These are phyloP conservation scores for Begonia fuchsioides DNA, from an alignment of 306 rosid species.

Conservation along the genomic window DNA sequence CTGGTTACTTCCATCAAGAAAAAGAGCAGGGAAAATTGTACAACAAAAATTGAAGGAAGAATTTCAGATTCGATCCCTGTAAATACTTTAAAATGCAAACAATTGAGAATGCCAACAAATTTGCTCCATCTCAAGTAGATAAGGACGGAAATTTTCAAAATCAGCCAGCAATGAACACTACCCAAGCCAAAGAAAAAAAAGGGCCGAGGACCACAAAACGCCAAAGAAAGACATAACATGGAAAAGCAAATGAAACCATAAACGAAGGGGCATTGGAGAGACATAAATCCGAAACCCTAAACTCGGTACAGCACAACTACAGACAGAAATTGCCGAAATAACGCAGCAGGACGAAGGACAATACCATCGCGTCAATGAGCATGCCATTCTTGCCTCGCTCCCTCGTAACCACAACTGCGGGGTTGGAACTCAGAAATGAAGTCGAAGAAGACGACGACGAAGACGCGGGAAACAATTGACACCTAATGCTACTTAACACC, in stretches of 20 bases:
- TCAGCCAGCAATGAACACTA: too few relatives aligned
- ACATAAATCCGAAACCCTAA: not conserved
- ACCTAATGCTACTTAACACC: too few relatives aligned
- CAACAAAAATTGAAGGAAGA: not conserved
- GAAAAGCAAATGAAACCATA: not conserved
- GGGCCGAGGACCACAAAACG: too few relatives aligned
- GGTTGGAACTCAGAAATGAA: slow-evolving; percentile 20
- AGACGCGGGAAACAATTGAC: slow-evolving; percentile 21
- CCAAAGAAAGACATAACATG: not conserved
- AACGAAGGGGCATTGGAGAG: not conserved
- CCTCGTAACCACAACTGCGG: slow-evolving; percentile 79
- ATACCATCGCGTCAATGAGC: slow-evolving; percentile 79
- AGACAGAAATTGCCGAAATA: not conserved
- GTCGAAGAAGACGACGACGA: slow-evolving; percentile 20
- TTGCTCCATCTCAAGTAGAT: too few relatives aligned
- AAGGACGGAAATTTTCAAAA: too few relatives aligned
- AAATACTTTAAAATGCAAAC: too few relatives aligned
- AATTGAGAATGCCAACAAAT: too few relatives aligned
- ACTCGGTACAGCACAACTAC: not conserved
- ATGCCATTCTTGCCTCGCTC: slow-evolving; percentile 93
- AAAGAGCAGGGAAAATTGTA: not conserved
- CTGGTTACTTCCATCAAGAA: not conserved
- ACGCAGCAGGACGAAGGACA: not conserved
- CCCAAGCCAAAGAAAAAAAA: not conserved
- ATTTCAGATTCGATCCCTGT: not conserved